Evolutionary conservation across 1,284 basidiomycete genomes (phyloP).

Genomic region (Mycena citricolor): DNA sequence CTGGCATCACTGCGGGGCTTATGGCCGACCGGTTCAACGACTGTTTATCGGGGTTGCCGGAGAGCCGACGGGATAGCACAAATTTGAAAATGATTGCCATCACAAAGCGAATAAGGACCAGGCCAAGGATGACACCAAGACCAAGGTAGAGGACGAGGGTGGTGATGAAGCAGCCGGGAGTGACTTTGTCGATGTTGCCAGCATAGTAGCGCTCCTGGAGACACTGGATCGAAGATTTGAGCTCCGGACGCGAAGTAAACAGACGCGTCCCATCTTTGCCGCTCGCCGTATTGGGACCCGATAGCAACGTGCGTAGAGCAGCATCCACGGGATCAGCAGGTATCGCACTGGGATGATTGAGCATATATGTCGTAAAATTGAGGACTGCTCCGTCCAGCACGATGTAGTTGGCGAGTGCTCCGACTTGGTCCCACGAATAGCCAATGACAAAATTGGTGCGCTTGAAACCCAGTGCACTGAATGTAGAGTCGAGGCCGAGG

Average conservation of each 20-base stretch:
- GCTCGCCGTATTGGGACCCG: slow-evolving; percentile 45
- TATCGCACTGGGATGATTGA: slow-evolving; percentile 68
- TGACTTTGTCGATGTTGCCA: slow-evolving; percentile 95
- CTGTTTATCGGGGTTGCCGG: slow-evolving; percentile 66
- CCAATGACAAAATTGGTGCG: slow-evolving; percentile 73
- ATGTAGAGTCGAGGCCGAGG: slow-evolving; percentile 57
- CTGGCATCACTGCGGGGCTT: slow-evolving; percentile 93
- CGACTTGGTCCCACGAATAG: slow-evolving; percentile 87
- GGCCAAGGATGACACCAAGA: slow-evolving; percentile 86
- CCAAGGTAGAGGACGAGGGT: slow-evolving; percentile 90
- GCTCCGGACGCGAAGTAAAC: slow-evolving; percentile 72
- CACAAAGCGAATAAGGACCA: slow-evolving; percentile 89
- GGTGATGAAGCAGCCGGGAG: slow-evolving; percentile 94
- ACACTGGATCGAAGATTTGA: slow-evolving; percentile 74
- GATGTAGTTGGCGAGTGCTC: slow-evolving; percentile 66
- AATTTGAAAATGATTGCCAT: slow-evolving; percentile 98
- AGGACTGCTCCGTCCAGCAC: slow-evolving; percentile 94
- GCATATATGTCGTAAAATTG: slow-evolving; percentile 89
- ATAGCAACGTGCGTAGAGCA: slow-evolving; percentile 78
- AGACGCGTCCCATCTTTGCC: slow-evolving; percentile 90
- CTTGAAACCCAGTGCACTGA: slow-evolving; percentile 57
- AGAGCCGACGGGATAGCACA: slow-evolving; percentile 84
- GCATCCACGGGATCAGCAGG: slow-evolving; percentile 78
- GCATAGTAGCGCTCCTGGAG: slow-evolving; percentile 84
- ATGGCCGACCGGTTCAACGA: slow-evolving; percentile 77